phyloP scores from a whole-genome alignment of 345 rosid species.

The Gossypioides kirkii region DNA sequence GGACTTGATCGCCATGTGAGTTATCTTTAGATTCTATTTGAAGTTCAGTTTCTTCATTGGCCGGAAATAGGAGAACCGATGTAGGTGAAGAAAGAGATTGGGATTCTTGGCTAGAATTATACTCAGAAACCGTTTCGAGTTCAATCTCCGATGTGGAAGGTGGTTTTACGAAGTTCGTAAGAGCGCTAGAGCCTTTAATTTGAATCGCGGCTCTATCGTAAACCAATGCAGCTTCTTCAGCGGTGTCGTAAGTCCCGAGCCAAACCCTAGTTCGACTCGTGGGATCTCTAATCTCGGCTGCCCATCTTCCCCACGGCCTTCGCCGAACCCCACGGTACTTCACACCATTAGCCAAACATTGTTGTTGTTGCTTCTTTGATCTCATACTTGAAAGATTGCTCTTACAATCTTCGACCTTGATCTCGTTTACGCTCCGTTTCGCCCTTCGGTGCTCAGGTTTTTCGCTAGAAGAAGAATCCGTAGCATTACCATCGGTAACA shows the following conservation, averaged over 20 bases:
- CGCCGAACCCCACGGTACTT: constrained; percentile 62
- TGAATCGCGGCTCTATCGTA: constrained; percentile 67
- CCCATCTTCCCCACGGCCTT: constrained; percentile 75
- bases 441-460: constrained; percentile 37
- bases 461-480: constrained; percentile 62
- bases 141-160: constrained; percentile 17
- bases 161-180: constrained; percentile 52
- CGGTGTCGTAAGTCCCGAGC: constrained; percentile 67
- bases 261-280: constrained; percentile 38
- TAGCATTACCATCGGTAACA: constrained; percentile 56
- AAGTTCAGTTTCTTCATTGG: neutral
- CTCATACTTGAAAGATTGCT: too few relatives aligned
- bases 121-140: constrained; percentile 30
- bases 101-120: constrained; percentile 51
- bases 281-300: constrained; percentile 85
- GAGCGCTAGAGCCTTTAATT: constrained; percentile 55
- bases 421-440: constrained; percentile 50
- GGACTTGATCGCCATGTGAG: neutral
- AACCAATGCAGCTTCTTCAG: constrained; percentile 70
- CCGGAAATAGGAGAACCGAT: constrained; percentile 26
- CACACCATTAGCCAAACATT: constrained; percentile 12
- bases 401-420: constrained; percentile 30
- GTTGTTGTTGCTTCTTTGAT: constrained; percentile 9
- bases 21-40: constrained; percentile 16
- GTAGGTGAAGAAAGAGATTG: constrained; percentile 69